phyloP scores from a whole-genome alignment of 371 early-diverging fungal genomes.

The Mortierella sp. region DNA sequence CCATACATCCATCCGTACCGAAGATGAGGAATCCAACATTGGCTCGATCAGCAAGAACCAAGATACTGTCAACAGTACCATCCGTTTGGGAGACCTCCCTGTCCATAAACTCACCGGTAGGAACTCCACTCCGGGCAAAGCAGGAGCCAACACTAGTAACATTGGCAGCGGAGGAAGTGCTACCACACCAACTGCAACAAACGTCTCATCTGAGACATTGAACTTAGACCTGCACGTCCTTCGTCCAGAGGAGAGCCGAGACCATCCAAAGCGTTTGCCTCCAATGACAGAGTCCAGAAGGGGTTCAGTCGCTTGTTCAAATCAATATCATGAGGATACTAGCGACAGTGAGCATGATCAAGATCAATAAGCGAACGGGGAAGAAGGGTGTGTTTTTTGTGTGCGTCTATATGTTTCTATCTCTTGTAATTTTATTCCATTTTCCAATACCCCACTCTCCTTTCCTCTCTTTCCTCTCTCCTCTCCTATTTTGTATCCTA shows the following conservation, averaged over 20 bases:
- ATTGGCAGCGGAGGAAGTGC: background rate
- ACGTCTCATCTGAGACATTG: constrained; percentile 32
- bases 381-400: background rate
- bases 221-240: constrained; percentile 44
- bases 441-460: background rate
- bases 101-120: background rate
- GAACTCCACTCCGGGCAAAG: background rate
- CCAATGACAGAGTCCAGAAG: constrained; percentile 25
- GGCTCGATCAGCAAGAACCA: constrained; percentile 1
- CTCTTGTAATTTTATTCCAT: background rate
- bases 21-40: constrained; percentile 32
- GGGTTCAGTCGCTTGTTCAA: constrained; percentile 7
- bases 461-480: background rate
- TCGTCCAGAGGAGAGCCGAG: constrained; percentile 30
- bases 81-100: background rate
- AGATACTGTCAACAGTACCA: constrained; percentile 5
- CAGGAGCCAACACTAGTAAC: background rate
- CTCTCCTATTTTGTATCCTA: no score
- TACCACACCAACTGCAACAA: background rate
- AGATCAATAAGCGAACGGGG: background rate
- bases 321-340: constrained; percentile 17
- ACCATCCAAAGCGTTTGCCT: constrained; percentile 38
- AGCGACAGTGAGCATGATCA: constrained; percentile 5
- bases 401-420: background rate
- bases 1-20: background rate